These are phyloP conservation scores for Plantago elongata DNA, from an alignment of 257 asterid species.

Conservation along the genomic window DNA sequence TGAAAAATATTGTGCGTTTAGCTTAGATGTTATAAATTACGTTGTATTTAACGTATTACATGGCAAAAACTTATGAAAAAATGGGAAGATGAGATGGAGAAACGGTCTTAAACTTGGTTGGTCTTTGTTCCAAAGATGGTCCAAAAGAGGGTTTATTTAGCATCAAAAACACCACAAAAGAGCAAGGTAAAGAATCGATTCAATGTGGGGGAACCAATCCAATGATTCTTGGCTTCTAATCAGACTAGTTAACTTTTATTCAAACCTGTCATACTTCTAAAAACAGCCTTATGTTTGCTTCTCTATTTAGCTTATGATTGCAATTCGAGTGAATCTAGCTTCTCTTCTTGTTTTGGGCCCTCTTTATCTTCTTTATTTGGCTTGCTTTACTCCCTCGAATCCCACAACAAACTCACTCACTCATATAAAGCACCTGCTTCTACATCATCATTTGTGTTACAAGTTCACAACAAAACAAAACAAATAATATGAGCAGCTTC, in stretches of 20 bases:
- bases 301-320: slow-evolving; percentile 58
- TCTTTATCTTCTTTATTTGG: slow-evolving; percentile 36
- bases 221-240: slow-evolving; percentile 69
- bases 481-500: slow-evolving; percentile 26
- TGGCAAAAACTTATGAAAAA: too few relatives aligned
- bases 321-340: slow-evolving; percentile 46
- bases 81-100: slow-evolving; percentile 29
- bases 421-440: slow-evolving; percentile 23
- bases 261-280: slow-evolving; percentile 68
- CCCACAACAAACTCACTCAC: slow-evolving; percentile 34
- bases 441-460: slow-evolving; percentile 14
- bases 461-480: slow-evolving; percentile 16
- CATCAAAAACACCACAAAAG: slow-evolving; percentile 12
- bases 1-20: too few relatives aligned
- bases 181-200: slow-evolving; percentile 40
- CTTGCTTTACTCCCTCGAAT: slow-evolving; percentile 51
- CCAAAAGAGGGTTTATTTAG: slow-evolving; percentile 23
- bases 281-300: slow-evolving; percentile 68
- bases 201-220: slow-evolving; percentile 42
- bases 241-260: slow-evolving; percentile 47
- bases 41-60: too few relatives aligned
- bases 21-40: too few relatives aligned
- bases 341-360: slow-evolving; percentile 39
- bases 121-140: slow-evolving; percentile 38
- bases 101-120: slow-evolving; percentile 11